Evolutionary conservation across 208 protist genomes (phyloP).

Genomic region (Leishmania braziliensis): DNA sequence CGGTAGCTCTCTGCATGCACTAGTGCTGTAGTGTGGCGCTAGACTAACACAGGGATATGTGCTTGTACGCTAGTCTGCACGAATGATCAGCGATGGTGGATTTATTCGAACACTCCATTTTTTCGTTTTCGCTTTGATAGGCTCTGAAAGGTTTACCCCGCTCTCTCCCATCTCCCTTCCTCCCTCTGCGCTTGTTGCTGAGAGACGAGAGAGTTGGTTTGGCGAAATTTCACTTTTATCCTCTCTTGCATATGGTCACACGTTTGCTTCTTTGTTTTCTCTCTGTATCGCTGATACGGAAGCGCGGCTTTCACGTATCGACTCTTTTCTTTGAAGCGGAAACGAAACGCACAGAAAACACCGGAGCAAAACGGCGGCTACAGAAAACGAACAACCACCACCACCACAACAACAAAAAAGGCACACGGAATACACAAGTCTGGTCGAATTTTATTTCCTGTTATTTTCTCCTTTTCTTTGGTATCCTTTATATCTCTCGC

Average conservation of each 20-base stretch:
- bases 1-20: neutral
- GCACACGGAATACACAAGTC: neutral
- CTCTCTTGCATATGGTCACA: neutral
- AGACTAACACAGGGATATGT: neutral
- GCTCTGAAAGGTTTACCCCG: neutral
- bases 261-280: slow-evolving; percentile 6
- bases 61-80: neutral
- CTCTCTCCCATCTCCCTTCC: neutral
- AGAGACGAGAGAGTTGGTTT: neutral
- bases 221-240: neutral
- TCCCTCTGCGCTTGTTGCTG: neutral
- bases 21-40: neutral
- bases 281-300: slow-evolving; percentile 11
- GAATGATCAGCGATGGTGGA: neutral
- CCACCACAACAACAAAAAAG: no score
- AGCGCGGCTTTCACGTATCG: neutral
- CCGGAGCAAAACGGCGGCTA: neutral
- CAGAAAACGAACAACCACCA: neutral
- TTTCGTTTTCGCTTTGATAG: neutral
- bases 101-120: neutral
- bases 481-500: neutral
- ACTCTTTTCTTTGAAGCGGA: neutral
- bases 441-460: neutral
- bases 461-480: neutral
- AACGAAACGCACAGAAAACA: neutral